Percentiles rank a stretch among this genome's conserved stretches.
These are phyloP conservation scores for Gossypium mustelinum DNA, from an alignment of 345 rosid species.

Conservation along the genomic window DNA sequence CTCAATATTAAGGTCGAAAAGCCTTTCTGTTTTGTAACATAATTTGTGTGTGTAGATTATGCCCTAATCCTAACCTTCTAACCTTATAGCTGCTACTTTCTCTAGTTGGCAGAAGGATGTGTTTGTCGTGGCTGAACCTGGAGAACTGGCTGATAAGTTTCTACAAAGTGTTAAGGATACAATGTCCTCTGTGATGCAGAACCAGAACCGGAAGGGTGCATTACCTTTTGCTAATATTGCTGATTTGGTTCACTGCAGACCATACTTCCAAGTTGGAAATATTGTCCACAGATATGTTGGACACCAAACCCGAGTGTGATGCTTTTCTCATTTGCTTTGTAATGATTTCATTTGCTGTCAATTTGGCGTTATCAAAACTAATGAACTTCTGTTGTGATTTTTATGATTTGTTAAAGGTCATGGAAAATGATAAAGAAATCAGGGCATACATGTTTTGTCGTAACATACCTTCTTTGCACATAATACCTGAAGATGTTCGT, in stretches of 20 bases:
- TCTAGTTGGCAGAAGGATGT: constrained; percentile 96
- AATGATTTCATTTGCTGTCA: constrained; percentile 4
- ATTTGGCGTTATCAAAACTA: background rate
- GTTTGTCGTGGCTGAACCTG: constrained; percentile 96
- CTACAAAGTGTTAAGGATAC: constrained; percentile 78
- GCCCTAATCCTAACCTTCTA: constrained; percentile 25
- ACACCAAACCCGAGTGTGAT: constrained; percentile 79
- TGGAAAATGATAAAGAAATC: constrained; percentile 94
- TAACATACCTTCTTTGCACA: constrained; percentile 78
- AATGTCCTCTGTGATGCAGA: constrained; percentile 53
- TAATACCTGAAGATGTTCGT: constrained; percentile 88
- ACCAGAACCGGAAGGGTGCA: constrained; percentile 46
- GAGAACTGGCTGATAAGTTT: constrained; percentile 85
- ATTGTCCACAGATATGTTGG: constrained; percentile 85
- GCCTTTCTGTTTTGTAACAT: constrained; percentile 13
- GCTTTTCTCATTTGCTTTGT: constrained; percentile 6
- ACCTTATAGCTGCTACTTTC: constrained; percentile 27
- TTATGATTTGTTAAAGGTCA: constrained; percentile 47
- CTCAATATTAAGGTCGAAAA: constrained; percentile 69
- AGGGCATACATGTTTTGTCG: constrained; percentile 91
- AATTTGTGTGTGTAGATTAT: constrained; percentile 15
- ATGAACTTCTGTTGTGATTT: constrained; percentile 9
- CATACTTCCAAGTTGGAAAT: constrained; percentile 86
- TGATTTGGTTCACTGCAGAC: constrained; percentile 59
- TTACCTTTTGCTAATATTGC: constrained; percentile 60